Conservation (phyloP, 805 yeast species). For the Yamadazyma tumulicola region DNA sequence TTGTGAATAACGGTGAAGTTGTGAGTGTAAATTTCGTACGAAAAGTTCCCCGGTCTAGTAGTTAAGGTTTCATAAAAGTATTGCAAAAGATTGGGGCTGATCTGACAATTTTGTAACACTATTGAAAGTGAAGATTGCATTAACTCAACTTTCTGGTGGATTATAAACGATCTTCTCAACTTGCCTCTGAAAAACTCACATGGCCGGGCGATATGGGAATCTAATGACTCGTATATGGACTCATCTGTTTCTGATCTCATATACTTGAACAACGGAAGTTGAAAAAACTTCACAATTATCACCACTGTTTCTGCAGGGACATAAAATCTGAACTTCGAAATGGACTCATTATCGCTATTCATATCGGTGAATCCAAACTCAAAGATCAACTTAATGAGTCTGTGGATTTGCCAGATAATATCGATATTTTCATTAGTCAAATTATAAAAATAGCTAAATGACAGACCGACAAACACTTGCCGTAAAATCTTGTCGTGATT, state of each 20-base stretch:
- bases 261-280: conserved; percentile 11
- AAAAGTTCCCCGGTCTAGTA: conserved; percentile 9
- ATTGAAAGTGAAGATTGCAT: conserved; percentile 1
- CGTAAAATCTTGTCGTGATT: conserved; percentile 1
- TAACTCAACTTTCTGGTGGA: conserved; percentile 7
- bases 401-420: conserved; percentile 9
- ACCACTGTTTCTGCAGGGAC: background rate
- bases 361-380: conserved; percentile 1
- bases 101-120: conserved; percentile 6
- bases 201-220: conserved; percentile 3
- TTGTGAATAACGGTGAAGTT: conserved; percentile 7
- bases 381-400: conserved; percentile 4
- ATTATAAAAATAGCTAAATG: conserved; percentile 5
- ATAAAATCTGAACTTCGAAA: background rate
- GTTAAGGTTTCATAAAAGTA: conserved; percentile 5
- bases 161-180: conserved; percentile 1
- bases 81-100: conserved; percentile 1
- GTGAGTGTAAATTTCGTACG: conserved; percentile 6
- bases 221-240: background rate
- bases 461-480: conserved; percentile 3
- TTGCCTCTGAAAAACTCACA: conserved; percentile 12
- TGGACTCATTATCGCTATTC: background rate
- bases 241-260: conserved; percentile 5
- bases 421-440: conserved; percentile 8
- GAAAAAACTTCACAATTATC: conserved; percentile 4